phyloP scores from a whole-genome alignment of 352 stramenopile species.

The Aphanomyces invadans region DNA sequence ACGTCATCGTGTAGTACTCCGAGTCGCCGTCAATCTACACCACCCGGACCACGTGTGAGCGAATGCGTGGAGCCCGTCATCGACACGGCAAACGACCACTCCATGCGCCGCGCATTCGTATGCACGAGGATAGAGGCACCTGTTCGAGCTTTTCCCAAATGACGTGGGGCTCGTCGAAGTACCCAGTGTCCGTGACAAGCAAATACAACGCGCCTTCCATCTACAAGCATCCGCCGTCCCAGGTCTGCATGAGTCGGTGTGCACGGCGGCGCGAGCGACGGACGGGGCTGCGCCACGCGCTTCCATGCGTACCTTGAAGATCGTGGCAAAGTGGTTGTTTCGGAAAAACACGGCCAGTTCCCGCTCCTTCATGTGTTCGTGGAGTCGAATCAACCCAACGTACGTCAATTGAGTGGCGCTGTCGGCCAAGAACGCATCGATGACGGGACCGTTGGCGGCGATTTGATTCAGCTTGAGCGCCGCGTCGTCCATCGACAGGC shows the following conservation, averaged over 20 bases:
- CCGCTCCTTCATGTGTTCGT: conserved; percentile 86
- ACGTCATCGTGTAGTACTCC: conserved; percentile 65
- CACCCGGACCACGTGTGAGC: no score
- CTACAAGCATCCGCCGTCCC: conserved; percentile 34
- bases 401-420: conserved; percentile 93
- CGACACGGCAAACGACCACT: no score
- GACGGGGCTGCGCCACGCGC: no score
- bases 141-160: conserved; percentile 94
- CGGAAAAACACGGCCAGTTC: conserved; percentile 96
- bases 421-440: conserved; percentile 86
- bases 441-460: conserved; percentile 65
- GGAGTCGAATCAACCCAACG: conserved; percentile 87
- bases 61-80: no score
- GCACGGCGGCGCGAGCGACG: no score
- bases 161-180: conserved; percentile 87
- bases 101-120: no score
- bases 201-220: conserved; percentile 90
- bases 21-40: conserved; percentile 63
- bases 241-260: no score
- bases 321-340: conserved; percentile 98
- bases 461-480: conserved; percentile 46
- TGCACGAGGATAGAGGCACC: neutral
- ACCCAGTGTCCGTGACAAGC: conserved; percentile 96
- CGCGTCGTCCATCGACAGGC: conserved; percentile 62
- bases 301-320: conserved; percentile 81